Evolutionary conservation across 2,329 filamentous ascomycete species (phyloP), one percentile per base, ranked within the genome.

Genomic region (Lachnellula cervina): DNA sequence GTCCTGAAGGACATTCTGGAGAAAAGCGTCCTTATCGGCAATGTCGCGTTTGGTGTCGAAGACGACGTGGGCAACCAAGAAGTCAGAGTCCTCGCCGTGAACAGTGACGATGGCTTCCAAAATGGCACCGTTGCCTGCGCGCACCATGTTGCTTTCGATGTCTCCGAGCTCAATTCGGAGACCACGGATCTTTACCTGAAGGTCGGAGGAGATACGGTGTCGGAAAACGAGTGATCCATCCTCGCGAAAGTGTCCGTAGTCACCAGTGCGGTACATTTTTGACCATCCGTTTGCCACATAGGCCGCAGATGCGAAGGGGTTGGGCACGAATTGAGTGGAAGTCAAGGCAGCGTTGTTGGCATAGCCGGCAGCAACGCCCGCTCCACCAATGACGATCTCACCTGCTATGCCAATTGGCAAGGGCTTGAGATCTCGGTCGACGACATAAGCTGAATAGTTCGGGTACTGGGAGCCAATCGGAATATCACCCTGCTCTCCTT

Each of bases 91-190:
- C 7, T 54, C 58, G 14, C 40, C 40, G 2, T 65, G 63, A 32
- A 68, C 35, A 6, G 65, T 47, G 3, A 69, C 65, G 1, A 68
- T 59, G 11, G 68, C 67, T n/a, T 52, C 32, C 2, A 16, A 25
- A 2, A 61, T n/a, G 3, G 32, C 32, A n/a, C 57, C 55, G 2
- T 52, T 42, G 4, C 42, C 4, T n/a, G 42, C 42, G 17, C n/a
- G 19, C 28, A 56, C 14, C 14, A 60, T 49, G 9, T 37, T 49
- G 0, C 47, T 45, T 25, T 57, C 72, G 16, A 79, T 70, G 11
- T 77, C 76, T 9, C 64, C 59, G 0, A 78, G 62, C 14, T 78
- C 75, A 19, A 77, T 71, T 3, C 73, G 66, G n/a, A 71, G 32
- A 0, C 72, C 73, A 13, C 68, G 62, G 1, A 74, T 56, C 59